These are phyloP conservation scores for Eutrema heterophyllum DNA, from an alignment of 345 rosid species.

Conservation along the genomic window DNA sequence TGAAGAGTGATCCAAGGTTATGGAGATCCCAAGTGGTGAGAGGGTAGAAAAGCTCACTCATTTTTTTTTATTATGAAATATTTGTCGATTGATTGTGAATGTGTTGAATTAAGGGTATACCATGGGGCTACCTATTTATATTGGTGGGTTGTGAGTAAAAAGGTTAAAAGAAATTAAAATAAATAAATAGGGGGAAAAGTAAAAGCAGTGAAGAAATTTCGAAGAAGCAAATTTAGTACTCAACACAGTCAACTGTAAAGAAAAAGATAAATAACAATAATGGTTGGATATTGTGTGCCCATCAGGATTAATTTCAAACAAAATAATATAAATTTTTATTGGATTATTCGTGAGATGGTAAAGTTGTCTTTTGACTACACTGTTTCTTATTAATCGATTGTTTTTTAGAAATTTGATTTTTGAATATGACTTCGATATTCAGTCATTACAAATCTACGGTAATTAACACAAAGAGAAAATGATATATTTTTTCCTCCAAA, in stretches of 20 bases:
- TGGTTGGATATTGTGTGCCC: slow-evolving; percentile 12
- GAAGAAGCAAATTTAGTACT: slow-evolving; percentile 22
- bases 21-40: slow-evolving; percentile 75
- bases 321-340: neutral
- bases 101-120: slow-evolving; percentile 6
- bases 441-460: neutral
- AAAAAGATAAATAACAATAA: neutral
- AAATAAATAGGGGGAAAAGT: neutral
- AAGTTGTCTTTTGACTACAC: neutral
- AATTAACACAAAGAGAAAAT: neutral
- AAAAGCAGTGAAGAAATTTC: slow-evolving; percentile 25
- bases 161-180: neutral
- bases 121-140: slow-evolving; percentile 27
- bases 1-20: slow-evolving; percentile 67
- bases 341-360: neutral
- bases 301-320: slow-evolving; percentile 37
- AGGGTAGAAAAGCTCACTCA: slow-evolving; percentile 53
- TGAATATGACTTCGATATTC: neutral
- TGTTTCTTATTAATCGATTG: neutral
- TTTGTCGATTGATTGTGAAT: slow-evolving; percentile 9
- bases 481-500: no score
- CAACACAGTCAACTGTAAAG: slow-evolving; percentile 49
- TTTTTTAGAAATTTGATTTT: no score
- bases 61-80: neutral
- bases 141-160: slow-evolving; percentile 26